Conservation (phyloP, 805 yeast genomes). For the Candida chilensis region DNA sequence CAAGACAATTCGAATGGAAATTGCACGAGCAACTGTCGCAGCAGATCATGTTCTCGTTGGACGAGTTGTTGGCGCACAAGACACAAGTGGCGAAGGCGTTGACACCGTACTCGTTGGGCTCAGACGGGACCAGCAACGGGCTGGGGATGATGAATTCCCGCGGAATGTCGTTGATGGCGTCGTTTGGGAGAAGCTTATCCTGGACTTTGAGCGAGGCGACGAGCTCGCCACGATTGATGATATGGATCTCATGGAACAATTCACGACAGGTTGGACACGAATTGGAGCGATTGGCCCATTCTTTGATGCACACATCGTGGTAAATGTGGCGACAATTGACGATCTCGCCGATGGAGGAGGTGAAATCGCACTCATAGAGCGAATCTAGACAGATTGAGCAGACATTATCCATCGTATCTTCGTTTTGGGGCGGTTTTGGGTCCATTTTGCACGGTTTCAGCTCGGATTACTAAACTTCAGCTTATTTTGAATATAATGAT, state of each 20-base stretch:
- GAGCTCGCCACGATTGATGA: conserved; percentile 9
- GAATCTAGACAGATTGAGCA: conserved; percentile 58
- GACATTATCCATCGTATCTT: too few species aligned
- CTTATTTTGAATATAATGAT: neutral
- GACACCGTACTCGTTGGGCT: neutral
- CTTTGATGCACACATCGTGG: conserved; percentile 46
- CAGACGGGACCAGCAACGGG: conserved; percentile 2
- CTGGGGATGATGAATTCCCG: conserved; percentile 18
- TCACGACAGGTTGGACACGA: conserved; percentile 56
- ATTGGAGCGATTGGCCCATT: conserved; percentile 50
- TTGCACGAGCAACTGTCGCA: conserved; percentile 26
- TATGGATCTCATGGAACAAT: conserved; percentile 26
- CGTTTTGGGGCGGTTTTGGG: conserved; percentile 3
- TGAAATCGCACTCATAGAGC: conserved; percentile 9
- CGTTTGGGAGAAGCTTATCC: conserved; percentile 21
- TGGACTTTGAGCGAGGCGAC: conserved; percentile 10
- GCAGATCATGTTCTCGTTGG: conserved; percentile 7
- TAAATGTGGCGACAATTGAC: conserved; percentile 45
- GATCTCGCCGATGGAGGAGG: conserved; percentile 13
- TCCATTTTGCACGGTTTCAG: neutral
- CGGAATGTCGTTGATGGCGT: conserved; percentile 27
- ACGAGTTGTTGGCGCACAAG: neutral
- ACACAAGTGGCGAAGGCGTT: conserved; percentile 1
- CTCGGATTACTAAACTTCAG: neutral
- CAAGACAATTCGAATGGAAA: conserved; percentile 32